Base-by-base conservation (phyloP, 75 land plant species). In the Larix kaempferi region DNA sequence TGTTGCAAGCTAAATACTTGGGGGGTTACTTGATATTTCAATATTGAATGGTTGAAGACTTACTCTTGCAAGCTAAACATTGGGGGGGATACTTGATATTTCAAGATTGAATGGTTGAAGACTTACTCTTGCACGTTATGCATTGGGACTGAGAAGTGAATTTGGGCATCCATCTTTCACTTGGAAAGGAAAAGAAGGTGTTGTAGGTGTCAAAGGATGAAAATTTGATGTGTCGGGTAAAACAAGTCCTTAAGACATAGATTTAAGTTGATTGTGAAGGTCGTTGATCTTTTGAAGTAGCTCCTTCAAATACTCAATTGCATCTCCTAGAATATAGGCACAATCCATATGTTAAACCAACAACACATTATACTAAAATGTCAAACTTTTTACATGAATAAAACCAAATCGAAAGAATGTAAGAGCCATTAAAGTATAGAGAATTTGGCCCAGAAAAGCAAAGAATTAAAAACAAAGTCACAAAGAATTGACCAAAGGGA, bases 271-370 rank as follows among this genome's bases (percentile, higher is more conserved):
- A 75, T 90, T 89, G 80, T 96, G 94, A 27, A 96, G 89, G 54
- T 94, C 97, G 63, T 92, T 90, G 82, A 96, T 96, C 75, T 91
- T 91, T 78, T 96, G 97, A 73, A 94, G 81, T 11, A 96, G 90
- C 83, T 94, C 99, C 33, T 29, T 29, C 83, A 96, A 79, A 83
- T 96, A 96, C 77, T 94, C 99, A 67, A 96, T 92, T 56, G 99
- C 99, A 83, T 96, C 97, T n/a, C 96, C 96, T 54, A 96, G 84
- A 65, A 94, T 96, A 67, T 97, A 96, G 76, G 97, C 97, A 57
- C 99, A 83, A 77, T 94, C 99, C 99, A 96, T 96, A 97, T 96
- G 84, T 25, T 15, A 78, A 61, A 78, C 56, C 27, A 35, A 72
- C 13, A 37, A 19, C 49, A 78, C 44, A 77, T 29, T 22, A 58